These are phyloP conservation scores for Colletotrichum sp. DNA, from an alignment of 2,329 filamentous ascomycete species.

Conservation along the genomic window DNA sequence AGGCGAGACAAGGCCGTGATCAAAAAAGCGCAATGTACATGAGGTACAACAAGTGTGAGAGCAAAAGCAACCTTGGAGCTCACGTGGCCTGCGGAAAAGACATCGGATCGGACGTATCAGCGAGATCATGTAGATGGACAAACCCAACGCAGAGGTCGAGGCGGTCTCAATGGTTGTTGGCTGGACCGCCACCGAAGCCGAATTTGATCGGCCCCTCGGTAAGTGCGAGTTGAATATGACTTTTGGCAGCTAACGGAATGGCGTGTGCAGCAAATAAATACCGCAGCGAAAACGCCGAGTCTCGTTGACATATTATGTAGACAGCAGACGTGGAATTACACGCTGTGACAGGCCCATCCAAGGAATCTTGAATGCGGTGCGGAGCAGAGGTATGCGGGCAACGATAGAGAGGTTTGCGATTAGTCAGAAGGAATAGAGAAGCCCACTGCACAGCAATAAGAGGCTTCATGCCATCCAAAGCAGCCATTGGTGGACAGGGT, in stretches of 20 bases:
- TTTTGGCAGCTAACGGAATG: neutral
- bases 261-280: constrained; percentile 7
- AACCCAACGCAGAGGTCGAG: constrained; percentile 8
- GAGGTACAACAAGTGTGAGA: neutral
- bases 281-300: neutral
- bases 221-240: neutral
- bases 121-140: constrained; percentile 7
- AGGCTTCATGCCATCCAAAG: constrained; percentile 1
- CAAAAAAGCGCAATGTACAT: neutral
- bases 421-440: constrained; percentile 7
- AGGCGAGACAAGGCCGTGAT: constrained; percentile 3
- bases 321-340: neutral
- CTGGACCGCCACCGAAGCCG: constrained; percentile 2
- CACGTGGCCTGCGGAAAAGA: constrained; percentile 14
- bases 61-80: neutral
- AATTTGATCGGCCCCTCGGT: neutral
- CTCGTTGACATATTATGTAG: neutral
- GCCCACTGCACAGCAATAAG: neutral
- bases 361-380: neutral
- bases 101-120: constrained; percentile 14
- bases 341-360: neutral
- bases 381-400: neutral
- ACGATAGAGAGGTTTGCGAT: constrained; percentile 5
- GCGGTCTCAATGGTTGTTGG: neutral
- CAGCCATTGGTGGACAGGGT: neutral